phyloP scores from a whole-genome alignment of 202 grass and related monocot genomes.

The Hordeum pubiflorum region DNA sequence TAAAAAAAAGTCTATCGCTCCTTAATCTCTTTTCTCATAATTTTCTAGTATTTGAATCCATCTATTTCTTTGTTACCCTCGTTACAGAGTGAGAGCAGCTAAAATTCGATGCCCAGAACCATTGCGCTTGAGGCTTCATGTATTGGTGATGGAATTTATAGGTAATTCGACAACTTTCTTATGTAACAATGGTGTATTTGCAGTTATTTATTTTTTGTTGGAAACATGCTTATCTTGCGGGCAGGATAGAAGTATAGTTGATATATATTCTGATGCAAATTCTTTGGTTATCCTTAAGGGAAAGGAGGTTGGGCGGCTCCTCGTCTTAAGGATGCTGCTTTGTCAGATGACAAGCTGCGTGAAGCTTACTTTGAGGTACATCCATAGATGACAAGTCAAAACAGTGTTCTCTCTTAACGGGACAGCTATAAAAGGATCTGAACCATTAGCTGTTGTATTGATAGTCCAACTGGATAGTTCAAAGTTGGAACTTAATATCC shows the following conservation, averaged over 20 bases:
- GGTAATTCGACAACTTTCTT: slow-evolving; percentile 34
- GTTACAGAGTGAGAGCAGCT: slow-evolving; percentile 53
- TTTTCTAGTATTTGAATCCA: slow-evolving; percentile 30
- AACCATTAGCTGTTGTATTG: no score
- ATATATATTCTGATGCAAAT: no score
- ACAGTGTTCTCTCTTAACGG: no score
- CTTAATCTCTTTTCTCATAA: not conserved
- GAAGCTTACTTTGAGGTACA: slow-evolving; percentile 84
- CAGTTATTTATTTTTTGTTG: not conserved
- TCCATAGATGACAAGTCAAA: not conserved
- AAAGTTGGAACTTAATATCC: no score
- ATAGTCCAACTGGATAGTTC: no score
- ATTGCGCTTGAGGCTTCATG: slow-evolving; percentile 73
- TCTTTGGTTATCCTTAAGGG: slow-evolving; percentile 44
- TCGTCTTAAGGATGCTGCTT: slow-evolving; percentile 81
- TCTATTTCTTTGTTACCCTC: not conserved
- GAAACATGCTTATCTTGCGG: no score
- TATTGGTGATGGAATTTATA: slow-evolving; percentile 96
- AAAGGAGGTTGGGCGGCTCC: slow-evolving; percentile 71
- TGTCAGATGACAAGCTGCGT: slow-evolving; percentile 66
- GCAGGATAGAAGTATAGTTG: no score
- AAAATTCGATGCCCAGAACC: slow-evolving; percentile 68
- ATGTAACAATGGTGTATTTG: slow-evolving; percentile 14
- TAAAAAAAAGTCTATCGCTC: no score
- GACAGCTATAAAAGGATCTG: not conserved